A percentile compares a stretch with the other conserved stretches of the same genome.
Evolutionary conservation across 805 yeast species (phyloP).

Genomic region (Zygoascus flipseniorum): DNA sequence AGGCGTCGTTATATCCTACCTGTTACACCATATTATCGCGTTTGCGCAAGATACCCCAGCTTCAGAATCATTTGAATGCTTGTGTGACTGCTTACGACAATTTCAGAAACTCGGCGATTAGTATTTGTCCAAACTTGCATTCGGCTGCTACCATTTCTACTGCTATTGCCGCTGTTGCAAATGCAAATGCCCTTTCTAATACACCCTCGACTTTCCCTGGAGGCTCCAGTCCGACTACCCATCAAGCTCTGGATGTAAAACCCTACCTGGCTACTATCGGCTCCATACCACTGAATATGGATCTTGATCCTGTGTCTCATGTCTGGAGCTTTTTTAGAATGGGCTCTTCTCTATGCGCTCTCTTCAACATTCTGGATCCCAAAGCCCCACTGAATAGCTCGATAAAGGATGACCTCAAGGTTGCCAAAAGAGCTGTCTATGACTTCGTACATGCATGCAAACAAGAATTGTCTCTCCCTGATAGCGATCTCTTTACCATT

Average conservation of each 20-base stretch:
- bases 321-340: slow-evolving; percentile 82
- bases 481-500: slow-evolving; percentile 79
- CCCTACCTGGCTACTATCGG: slow-evolving; percentile 8
- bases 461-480: slow-evolving; percentile 60
- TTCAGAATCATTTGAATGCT: slow-evolving; percentile 12
- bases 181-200: not conserved
- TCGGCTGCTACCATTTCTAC: slow-evolving; percentile 10
- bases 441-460: slow-evolving; percentile 85
- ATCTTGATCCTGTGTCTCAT: slow-evolving; percentile 83
- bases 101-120: not conserved
- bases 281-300: slow-evolving; percentile 8
- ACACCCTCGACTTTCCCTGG: slow-evolving; percentile 2
- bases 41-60: slow-evolving; percentile 18
- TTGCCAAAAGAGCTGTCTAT: slow-evolving; percentile 83
- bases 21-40: slow-evolving; percentile 19
- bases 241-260: slow-evolving; percentile 3
- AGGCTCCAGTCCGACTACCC: slow-evolving; percentile 6
- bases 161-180: slow-evolving; percentile 12
- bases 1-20: slow-evolving; percentile 21
- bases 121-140: slow-evolving; percentile 1
- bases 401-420: slow-evolving; percentile 70
- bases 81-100: slow-evolving; percentile 3
- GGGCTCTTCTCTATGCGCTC: slow-evolving; percentile 83
- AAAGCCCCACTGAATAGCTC: slow-evolving; percentile 36
- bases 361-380: slow-evolving; percentile 65